These are phyloP conservation scores for Torulaspora delbrueckii DNA, from an alignment of 805 yeast species.

Conservation along the genomic window DNA sequence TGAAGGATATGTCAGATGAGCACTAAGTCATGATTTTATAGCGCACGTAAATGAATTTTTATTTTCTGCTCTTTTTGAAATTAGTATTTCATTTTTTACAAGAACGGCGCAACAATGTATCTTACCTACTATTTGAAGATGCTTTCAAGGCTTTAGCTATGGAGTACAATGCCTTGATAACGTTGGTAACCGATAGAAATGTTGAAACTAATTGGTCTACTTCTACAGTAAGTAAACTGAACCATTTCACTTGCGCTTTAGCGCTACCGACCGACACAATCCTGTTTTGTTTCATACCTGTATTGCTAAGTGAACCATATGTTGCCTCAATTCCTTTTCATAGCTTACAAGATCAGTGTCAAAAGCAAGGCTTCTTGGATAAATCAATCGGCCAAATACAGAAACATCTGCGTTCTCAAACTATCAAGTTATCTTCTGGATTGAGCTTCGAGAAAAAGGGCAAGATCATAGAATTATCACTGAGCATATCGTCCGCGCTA, in stretches of 20 bases:
- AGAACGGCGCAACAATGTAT: no score
- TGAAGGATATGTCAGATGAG: slow-evolving; percentile 30
- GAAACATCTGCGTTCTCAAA: slow-evolving; percentile 1
- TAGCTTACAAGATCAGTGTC: slow-evolving; percentile 12
- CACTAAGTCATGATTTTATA: neutral
- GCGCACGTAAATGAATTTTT: no score
- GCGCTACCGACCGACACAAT: neutral
- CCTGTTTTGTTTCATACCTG: slow-evolving; percentile 9
- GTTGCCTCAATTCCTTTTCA: slow-evolving; percentile 4
- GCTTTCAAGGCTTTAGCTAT: neutral
- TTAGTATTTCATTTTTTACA: no score
- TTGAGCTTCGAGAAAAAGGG: slow-evolving; percentile 2
- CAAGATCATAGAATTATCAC: neutral
- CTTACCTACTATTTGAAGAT: no score
- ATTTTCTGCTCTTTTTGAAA: neutral
- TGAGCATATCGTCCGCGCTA: slow-evolving; percentile 10
- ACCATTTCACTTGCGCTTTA: slow-evolving; percentile 5
- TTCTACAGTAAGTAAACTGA: slow-evolving; percentile 2
- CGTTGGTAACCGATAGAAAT: neutral
- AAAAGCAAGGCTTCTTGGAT: slow-evolving; percentile 18
- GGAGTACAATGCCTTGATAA: neutral
- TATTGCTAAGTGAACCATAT: slow-evolving; percentile 6
- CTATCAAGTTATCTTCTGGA: neutral
- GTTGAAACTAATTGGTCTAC: slow-evolving; percentile 3
- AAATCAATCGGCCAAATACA: slow-evolving; percentile 10